Evolutionary conservation across 768 basidiomycete species (phyloP).

Genomic region (Tulasnella sp.): DNA sequence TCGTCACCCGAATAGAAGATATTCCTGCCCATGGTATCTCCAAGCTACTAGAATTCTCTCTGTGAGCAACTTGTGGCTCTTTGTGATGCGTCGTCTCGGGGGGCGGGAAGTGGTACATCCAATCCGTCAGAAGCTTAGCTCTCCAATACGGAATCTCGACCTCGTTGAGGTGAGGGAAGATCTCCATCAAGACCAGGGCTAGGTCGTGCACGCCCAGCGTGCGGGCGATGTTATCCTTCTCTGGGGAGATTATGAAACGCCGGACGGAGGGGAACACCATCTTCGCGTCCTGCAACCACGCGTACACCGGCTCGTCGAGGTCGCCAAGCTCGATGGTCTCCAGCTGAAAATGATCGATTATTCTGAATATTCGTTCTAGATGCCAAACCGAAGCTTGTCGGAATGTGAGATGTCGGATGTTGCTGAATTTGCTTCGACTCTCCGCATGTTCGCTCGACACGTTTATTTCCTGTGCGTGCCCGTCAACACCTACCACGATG

Average conservation of each 20-base stretch:
- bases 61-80: not conserved
- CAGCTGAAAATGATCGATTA: slow-evolving; percentile 1
- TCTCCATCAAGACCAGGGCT: not conserved
- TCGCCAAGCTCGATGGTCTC: slow-evolving; percentile 2
- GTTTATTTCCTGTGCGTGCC: not conserved
- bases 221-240: not conserved
- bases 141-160: slow-evolving; percentile 10
- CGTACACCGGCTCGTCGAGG: not conserved
- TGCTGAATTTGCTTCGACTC: not conserved
- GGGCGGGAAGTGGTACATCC: slow-evolving; percentile 5
- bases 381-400: not conserved
- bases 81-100: not conserved
- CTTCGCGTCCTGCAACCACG: not conserved
- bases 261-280: slow-evolving; percentile 10
- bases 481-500: not conserved
- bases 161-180: slow-evolving; percentile 1
- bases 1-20: slow-evolving; percentile 15
- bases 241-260: not conserved
- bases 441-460: not conserved
- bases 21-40: not conserved
- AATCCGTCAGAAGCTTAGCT: slow-evolving; percentile 15
- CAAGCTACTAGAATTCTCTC: not conserved
- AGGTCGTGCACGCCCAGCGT: not conserved
- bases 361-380: not conserved
- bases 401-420: slow-evolving; percentile 2